Evolutionary conservation across 495 filamentous ascomycete genomes (phyloP), one percentile per base, ranked within the genome.

Genomic region (Penicillium canariense): DNA sequence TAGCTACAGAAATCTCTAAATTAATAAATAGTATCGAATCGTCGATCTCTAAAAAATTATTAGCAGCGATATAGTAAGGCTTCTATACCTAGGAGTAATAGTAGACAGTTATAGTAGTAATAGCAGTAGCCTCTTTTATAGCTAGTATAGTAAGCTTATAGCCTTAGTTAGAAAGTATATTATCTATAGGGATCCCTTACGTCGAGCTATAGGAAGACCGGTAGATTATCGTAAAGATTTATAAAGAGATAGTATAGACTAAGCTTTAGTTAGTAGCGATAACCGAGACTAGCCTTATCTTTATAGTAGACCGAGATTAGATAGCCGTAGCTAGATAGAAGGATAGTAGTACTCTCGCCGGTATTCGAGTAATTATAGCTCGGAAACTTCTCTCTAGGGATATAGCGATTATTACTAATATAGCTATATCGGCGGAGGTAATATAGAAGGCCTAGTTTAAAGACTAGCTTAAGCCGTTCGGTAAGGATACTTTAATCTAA

Each of bases 341-440:
- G 17, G 48, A 46, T 27, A 30, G 26, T 2, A 34, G 49, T 11
- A 27, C 39, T 11, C 47, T 62, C 6, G 50, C 54, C 10, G 54
- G 46, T 2, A 31, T 40, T 23, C 36, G 42, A n/a, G 47, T 58
- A 20, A 49, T 62, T 26, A 54, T 50, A 2, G 59, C 50, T 10
- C 38, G 50, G n/a, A 46, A 58, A 25, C 34, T 62, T 22, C 54
- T 50, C 5, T 56, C 52, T 14, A 48, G 55, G 4, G 55, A 63
- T 27, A 26, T 59, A 35, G 44, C 43, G 38, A 40, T 58, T 48
- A 26, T 58, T 26, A 20, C 38, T 2, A 31, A 53, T n/a, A 31
- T 45, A 40, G 35, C 44, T 17, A 49, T 49, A 5, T 26, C 20
- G 1, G 52, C 53, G 39, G 56, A 59, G 45, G 46, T 59, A 30